phyloP scores from a whole-genome alignment of 2,329 filamentous ascomycete species.

The Aspergillus terreus region DNA sequence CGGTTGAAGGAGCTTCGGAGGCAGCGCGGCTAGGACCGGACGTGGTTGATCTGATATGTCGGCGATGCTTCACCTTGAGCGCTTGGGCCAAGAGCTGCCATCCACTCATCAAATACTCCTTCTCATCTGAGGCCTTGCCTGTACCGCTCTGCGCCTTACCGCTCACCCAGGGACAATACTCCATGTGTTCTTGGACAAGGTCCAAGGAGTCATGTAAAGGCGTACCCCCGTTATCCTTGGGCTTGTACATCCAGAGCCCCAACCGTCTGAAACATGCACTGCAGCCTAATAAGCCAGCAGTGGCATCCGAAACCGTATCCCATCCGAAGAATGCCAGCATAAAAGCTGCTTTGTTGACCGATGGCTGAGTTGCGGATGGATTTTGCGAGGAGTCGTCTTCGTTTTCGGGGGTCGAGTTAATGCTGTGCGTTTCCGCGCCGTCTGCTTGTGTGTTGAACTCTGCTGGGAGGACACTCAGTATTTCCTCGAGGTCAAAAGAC shows the following conservation, averaged over 20 bases:
- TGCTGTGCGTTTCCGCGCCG: conserved; percentile 10
- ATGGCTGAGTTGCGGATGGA: conserved; percentile 9
- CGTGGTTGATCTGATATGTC: conserved; percentile 23
- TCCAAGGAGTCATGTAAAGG: conserved; percentile 55
- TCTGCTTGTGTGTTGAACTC: conserved; percentile 14
- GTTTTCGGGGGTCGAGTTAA: conserved; percentile 3
- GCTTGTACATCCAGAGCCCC: conserved; percentile 90
- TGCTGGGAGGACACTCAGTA: conserved; percentile 27
- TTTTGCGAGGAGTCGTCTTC: conserved; percentile 4
- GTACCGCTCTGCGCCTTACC: conserved; percentile 55
- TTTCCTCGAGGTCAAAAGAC: conserved; percentile 27
- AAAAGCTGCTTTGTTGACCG: conserved; percentile 60
- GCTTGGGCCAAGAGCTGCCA: conserved; percentile 45
- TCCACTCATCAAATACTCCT: conserved; percentile 36
- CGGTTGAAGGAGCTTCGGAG: conserved; percentile 18
- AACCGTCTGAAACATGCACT: conserved; percentile 82
- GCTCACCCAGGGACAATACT: conserved; percentile 80
- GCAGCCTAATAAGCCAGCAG: conserved; percentile 68
- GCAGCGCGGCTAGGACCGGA: conserved; percentile 28
- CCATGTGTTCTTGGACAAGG: conserved; percentile 68
- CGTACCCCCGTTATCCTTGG: conserved; percentile 56
- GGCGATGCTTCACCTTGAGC: conserved; percentile 38
- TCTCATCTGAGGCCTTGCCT: conserved; percentile 27
- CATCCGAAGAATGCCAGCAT: conserved; percentile 70
- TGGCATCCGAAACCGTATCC: conserved; percentile 53